A percentile compares a stretch with the other conserved stretches of the same genome.
Evolutionary conservation across 495 filamentous ascomycete genomes (phyloP).

Genomic region (Parathielavia appendiculata): DNA sequence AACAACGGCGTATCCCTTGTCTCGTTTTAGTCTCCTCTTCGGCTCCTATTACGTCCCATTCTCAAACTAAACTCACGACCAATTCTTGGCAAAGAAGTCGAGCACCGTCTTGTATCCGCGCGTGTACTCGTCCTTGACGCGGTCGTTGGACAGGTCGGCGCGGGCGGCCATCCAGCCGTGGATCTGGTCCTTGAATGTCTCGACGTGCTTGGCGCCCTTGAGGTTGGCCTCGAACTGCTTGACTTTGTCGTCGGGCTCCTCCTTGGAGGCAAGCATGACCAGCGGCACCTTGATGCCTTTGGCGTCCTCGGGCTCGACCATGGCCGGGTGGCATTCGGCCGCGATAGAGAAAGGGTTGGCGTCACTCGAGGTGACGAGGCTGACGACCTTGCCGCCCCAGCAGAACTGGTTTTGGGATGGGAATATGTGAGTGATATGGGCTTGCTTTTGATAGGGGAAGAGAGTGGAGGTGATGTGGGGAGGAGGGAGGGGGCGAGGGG

Average conservation of each 20-base stretch:
- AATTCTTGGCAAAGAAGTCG: constrained; percentile 69
- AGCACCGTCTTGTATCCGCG: constrained; percentile 70
- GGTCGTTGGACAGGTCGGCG: constrained; percentile 58
- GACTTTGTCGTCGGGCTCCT: constrained; percentile 63
- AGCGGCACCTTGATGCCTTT: constrained; percentile 59
- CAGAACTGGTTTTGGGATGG: constrained; percentile 53
- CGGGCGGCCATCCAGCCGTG: constrained; percentile 92
- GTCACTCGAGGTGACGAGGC: constrained; percentile 52
- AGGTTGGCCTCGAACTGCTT: constrained; percentile 64
- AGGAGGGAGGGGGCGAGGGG: neutral
- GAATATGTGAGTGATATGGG: neutral
- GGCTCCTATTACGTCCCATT: neutral
- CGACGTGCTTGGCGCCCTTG: constrained; percentile 63
- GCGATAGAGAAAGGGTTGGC: constrained; percentile 63
- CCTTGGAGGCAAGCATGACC: constrained; percentile 60
- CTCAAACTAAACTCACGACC: constrained; percentile 19
- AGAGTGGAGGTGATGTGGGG: neutral
- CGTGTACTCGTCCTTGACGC: constrained; percentile 70
- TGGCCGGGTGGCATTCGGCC: constrained; percentile 75
- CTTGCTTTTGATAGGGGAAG: neutral
- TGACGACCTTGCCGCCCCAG: constrained; percentile 81
- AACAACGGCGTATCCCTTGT: neutral
- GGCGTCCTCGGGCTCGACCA: constrained; percentile 77
- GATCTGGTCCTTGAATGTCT: constrained; percentile 75
- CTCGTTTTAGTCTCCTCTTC: constrained; percentile 7